These are phyloP conservation scores for Russula emetica DNA, from an alignment of 768 basidiomycete species.

Conservation along the genomic window DNA sequence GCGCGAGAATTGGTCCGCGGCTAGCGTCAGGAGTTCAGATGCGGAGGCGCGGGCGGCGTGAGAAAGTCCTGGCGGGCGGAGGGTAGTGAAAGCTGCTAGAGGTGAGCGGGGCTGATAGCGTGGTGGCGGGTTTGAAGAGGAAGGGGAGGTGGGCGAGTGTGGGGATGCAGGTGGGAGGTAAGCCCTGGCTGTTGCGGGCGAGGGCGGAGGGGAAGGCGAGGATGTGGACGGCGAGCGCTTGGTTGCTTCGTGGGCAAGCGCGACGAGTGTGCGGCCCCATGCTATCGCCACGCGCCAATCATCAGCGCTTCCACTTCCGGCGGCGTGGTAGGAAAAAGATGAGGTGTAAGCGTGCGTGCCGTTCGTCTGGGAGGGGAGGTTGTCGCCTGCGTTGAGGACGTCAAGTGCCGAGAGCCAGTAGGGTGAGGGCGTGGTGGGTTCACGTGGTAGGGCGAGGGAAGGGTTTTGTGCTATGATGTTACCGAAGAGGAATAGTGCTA, in stretches of 20 bases:
- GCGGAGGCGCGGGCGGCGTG: conserved; percentile 39
- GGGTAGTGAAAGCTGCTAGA: conserved; percentile 46
- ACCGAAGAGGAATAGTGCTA: conserved; percentile 60
- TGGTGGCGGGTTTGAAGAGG: not conserved
- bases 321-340: not conserved
- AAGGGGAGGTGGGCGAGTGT: not conserved
- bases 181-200: not conserved
- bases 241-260: conserved; percentile 48
- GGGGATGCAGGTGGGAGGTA: conserved; percentile 4
- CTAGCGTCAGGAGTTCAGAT: conserved; percentile 52
- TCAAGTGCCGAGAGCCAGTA: conserved; percentile 71
- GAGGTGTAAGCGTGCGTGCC: not conserved
- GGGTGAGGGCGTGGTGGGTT: conserved; percentile 47
- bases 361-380: conserved; percentile 44
- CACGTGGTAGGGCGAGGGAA: conserved; percentile 48
- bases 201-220: not conserved
- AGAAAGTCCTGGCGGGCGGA: conserved; percentile 49
- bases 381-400: conserved; percentile 66
- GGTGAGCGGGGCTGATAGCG: conserved; percentile 38
- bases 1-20: conserved; percentile 65
- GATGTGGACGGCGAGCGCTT: conserved; percentile 30
- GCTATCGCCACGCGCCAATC: conserved; percentile 68
- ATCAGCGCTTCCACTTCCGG: conserved; percentile 34
- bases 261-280: conserved; percentile 63
- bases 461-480: conserved; percentile 53